These are phyloP conservation scores for Ceriops zippeliana DNA, from an alignment of 345 rosid species.

Conservation along the genomic window DNA sequence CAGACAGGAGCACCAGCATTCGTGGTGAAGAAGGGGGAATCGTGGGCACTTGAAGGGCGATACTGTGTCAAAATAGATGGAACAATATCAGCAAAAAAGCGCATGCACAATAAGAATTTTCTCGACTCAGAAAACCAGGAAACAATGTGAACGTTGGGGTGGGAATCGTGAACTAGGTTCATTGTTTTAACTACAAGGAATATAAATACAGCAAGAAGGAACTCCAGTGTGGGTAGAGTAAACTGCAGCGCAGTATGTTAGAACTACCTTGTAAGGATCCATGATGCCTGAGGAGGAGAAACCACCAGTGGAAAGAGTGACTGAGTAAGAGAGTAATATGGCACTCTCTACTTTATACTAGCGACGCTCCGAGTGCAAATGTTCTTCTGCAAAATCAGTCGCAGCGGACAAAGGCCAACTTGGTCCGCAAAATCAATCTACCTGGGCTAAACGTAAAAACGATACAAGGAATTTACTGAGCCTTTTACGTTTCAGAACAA, in stretches of 20 bases:
- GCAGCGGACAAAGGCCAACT: too few species aligned
- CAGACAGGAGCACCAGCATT: conserved; percentile 22
- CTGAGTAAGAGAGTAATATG: background rate
- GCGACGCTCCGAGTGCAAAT: too few species aligned
- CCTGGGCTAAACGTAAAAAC: too few species aligned
- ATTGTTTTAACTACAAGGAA: background rate
- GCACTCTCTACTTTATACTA: background rate
- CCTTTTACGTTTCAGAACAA: too few species aligned
- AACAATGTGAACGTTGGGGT: background rate
- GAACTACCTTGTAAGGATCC: conserved; percentile 4
- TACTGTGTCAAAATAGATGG: conserved; percentile 4
- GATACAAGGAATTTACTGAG: too few species aligned
- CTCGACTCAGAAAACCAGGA: background rate
- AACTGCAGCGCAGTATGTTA: too few species aligned
- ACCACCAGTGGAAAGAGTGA: background rate
- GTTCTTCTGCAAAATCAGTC: too few species aligned
- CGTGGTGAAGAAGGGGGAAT: conserved; percentile 19
- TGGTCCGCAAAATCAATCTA: too few species aligned
- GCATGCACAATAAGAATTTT: too few species aligned
- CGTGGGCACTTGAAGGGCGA: conserved; percentile 15
- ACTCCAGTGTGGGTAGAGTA: background rate
- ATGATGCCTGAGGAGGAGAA: background rate
- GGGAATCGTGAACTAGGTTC: background rate
- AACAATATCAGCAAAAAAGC: background rate
- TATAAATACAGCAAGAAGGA: background rate